These are phyloP conservation scores for Parafenestella ontariensis DNA, from an alignment of 2,329 filamentous ascomycete genomes.

Conservation along the genomic window DNA sequence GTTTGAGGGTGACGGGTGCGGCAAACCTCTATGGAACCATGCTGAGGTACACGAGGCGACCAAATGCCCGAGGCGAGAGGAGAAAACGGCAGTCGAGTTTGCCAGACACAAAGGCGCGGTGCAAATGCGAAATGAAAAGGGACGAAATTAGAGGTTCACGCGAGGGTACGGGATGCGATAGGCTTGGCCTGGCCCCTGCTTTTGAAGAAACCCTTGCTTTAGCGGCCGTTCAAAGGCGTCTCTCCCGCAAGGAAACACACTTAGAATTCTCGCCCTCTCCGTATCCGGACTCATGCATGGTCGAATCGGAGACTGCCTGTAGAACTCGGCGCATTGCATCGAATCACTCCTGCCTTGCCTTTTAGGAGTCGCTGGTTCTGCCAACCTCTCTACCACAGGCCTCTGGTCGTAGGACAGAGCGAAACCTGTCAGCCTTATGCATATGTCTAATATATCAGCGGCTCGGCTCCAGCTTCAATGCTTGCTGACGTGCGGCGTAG, in stretches of 20 bases:
- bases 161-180: conserved; percentile 22
- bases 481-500: background rate
- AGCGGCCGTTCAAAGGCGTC: conserved; percentile 8
- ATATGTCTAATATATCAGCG: background rate
- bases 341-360: background rate
- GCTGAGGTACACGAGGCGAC: conserved; percentile 11
- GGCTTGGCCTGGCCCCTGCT: conserved; percentile 16
- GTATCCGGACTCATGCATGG: background rate
- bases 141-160: conserved; percentile 20
- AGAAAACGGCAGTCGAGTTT: background rate
- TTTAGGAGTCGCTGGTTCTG: background rate
- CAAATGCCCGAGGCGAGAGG: background rate
- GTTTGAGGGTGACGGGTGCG: conserved; percentile 1
- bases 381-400: background rate
- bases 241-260: background rate
- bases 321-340: background rate
- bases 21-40: conserved; percentile 24
- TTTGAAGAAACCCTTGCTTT: conserved; percentile 21
- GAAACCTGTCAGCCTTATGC: background rate
- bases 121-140: conserved; percentile 15
- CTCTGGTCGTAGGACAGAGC: background rate
- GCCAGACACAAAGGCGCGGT: background rate
- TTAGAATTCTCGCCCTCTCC: background rate
- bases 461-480: background rate
- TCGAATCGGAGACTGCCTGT: background rate